Conservation (phyloP, 768 basidiomycete genomes). For the Lactarius hatsudake region DNA sequence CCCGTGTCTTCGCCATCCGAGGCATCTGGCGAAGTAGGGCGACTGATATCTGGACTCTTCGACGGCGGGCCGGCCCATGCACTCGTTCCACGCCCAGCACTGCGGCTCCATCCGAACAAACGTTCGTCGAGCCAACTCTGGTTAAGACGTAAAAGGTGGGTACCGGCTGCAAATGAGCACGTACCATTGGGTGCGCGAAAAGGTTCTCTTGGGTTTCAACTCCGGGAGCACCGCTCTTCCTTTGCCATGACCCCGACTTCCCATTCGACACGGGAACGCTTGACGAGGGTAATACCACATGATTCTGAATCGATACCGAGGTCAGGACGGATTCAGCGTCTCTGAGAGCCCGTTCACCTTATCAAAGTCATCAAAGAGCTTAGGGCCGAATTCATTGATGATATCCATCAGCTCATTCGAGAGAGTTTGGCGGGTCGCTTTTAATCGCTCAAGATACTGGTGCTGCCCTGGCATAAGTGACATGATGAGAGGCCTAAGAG, state of each 20-base stretch:
- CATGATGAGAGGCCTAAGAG: constrained; percentile 85
- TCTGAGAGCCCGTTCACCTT: constrained; percentile 44
- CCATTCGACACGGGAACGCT: constrained; percentile 76
- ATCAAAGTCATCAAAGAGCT: constrained; percentile 83
- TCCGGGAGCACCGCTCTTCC: constrained; percentile 72
- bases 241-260: constrained; percentile 66
- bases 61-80: constrained; percentile 69
- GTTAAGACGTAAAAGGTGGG: constrained; percentile 4
- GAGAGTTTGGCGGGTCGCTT: constrained; percentile 66
- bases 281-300: constrained; percentile 76
- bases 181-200: constrained; percentile 84
- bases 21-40: constrained; percentile 66
- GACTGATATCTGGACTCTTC: constrained; percentile 55
- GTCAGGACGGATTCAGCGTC: constrained; percentile 2
- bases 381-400: constrained; percentile 86
- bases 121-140: constrained; percentile 88
- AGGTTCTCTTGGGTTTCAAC: constrained; percentile 79
- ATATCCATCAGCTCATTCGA: constrained; percentile 79
- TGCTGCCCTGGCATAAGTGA: constrained; percentile 88
- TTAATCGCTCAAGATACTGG: constrained; percentile 69
- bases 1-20: constrained; percentile 87
- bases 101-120: constrained; percentile 86
- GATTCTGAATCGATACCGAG: constrained; percentile 29
- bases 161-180: constrained; percentile 30
- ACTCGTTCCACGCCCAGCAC: constrained; percentile 71